Conservation (phyloP, 345 rosid genomes). For the Melastoma malabathricum region DNA sequence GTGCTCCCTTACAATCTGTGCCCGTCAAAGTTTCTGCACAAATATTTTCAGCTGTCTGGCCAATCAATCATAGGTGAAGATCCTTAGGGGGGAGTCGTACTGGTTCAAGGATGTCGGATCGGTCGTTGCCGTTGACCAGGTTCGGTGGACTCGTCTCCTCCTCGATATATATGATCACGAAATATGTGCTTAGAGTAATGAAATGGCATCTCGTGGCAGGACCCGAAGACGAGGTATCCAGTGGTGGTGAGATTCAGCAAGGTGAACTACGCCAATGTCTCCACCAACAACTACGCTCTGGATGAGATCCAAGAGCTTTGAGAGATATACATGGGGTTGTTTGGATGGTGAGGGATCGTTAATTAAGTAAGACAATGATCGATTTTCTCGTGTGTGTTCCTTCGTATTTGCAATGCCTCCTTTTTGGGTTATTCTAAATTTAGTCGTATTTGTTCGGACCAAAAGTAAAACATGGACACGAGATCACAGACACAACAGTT, state of each 20-base stretch:
- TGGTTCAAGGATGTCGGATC: conserved; percentile 21
- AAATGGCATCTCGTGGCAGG: conserved; percentile 23
- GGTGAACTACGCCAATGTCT: conserved; percentile 83
- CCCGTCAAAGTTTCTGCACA: not conserved
- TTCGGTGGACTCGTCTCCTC: not conserved
- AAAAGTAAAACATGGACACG: no score
- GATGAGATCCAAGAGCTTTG: conserved; percentile 71
- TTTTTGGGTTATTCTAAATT: no score
- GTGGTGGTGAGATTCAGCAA: conserved; percentile 88
- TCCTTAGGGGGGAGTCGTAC: conserved; percentile 13
- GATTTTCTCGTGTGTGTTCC: no score
- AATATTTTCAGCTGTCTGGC: conserved; percentile 35
- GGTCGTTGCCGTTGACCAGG: conserved; percentile 24
- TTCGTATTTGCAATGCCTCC: no score
- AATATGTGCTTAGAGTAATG: not conserved
- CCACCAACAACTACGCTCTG: conserved; percentile 89
- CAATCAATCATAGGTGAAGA: not conserved
- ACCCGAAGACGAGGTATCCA: conserved; percentile 70
- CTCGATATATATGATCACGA: not conserved
- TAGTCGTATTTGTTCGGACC: no score
- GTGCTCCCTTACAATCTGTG: no score
- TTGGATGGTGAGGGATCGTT: no score
- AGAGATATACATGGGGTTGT: conserved; percentile 12
- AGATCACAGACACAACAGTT: no score
- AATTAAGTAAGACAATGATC: no score